Conservation (phyloP, 2,329 filamentous ascomycete species). For the Arachnopeziza araneosa region DNA sequence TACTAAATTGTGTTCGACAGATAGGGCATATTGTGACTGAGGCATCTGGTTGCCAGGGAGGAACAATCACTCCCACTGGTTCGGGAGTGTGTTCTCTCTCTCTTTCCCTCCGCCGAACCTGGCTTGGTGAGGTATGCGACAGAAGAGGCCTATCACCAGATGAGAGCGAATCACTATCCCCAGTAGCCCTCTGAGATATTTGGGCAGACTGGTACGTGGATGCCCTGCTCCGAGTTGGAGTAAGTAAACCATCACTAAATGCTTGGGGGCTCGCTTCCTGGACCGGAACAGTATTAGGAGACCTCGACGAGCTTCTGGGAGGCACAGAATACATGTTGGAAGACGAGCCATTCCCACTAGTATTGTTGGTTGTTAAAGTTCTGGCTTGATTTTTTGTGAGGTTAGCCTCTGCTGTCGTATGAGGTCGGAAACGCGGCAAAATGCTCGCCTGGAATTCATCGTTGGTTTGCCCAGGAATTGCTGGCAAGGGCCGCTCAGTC, state of each 20-base stretch:
- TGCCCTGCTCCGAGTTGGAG: neutral
- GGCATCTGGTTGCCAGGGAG: conserved; percentile 75
- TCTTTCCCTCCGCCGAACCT: conserved; percentile 7
- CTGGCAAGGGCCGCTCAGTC: conserved; percentile 3
- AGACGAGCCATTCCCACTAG: neutral
- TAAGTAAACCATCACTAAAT: neutral
- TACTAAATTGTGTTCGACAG: conserved; percentile 69
- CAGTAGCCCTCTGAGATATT: neutral
- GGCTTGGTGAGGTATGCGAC: neutral
- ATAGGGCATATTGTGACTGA: conserved; percentile 83
- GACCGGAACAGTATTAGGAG: neutral
- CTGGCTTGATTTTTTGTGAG: neutral
- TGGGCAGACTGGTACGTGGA: neutral
- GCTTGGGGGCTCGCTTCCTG: neutral
- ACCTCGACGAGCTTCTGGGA: neutral
- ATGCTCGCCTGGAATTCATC: neutral
- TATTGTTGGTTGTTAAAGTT: neutral
- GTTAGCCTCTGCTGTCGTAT: neutral
- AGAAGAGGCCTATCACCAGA: neutral
- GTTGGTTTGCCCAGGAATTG: neutral
- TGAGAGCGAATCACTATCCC: neutral
- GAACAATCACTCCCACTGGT: neutral
- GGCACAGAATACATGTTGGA: neutral
- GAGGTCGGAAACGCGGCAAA: neutral
- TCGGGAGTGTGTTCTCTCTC: conserved; percentile 8